Evolutionary conservation across 1,139 yeast genomes (phyloP), one percentile per base, ranked within the genome.

Genomic region (Nakaseomyces bracarensis): DNA sequence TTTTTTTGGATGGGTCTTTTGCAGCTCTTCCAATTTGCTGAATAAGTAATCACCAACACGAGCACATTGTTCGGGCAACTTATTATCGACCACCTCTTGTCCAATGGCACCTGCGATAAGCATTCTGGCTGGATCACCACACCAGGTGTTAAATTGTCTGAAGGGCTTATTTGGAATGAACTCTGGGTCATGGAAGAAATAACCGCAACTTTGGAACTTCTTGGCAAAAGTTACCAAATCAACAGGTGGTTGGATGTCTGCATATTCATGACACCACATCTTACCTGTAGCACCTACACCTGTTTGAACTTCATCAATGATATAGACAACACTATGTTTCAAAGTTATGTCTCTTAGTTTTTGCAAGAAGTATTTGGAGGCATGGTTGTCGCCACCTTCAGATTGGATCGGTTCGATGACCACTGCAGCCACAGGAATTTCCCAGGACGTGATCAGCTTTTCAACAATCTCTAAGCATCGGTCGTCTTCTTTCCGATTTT

Each of bases 101-200:
- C 74, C 75, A 51, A 81, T 79, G 45, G 82, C 70, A 53, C 75
- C 76, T 36, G 84, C 82, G 49, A 78, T 64, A 43, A 77, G 65
- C 63, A 79, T 77, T 64, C 75, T 75, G 27, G 82, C 76, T 58
- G 87, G 85, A 59, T 81, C 87, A 55, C 87, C 89, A 65, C 86
- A 80, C 89, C 89, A 81, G 48, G 89, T 81, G 72, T 81, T 81
- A 69, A 81, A 81, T 61, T 80, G 87, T 66, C 87, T 74, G 66
- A 75, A 80, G 9, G 87, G 75, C 51, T 68, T 69, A 51, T 71
- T 72, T 48, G 84, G 84, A 54, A 75, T 71, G 52, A 79, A 73
- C 42, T 70, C 68, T 26, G 75, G 76, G 61, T 80, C 77, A 50
- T 71, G 74, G 72, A 77, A 81, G 68, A 74, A 81, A 66, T 79